Evolutionary conservation across 2,329 filamentous ascomycete species (phyloP), one percentile per base, ranked within the genome.

Genomic region (Zasmidium cellare): DNA sequence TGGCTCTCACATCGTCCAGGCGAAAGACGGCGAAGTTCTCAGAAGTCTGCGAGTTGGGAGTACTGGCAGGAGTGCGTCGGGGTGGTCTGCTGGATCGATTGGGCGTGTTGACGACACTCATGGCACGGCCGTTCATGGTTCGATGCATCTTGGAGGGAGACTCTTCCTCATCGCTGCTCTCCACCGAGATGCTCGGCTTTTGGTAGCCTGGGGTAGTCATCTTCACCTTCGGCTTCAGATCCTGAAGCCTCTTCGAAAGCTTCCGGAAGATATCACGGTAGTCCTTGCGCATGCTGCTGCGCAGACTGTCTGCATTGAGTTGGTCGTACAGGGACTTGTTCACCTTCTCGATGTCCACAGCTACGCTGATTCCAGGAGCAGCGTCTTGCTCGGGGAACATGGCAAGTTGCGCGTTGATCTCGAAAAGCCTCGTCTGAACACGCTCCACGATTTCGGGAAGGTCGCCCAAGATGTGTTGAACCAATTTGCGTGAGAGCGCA

Each of bases 331-430:
- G 78, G 0, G 77, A 69, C 0, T 77, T 74, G 0, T 83, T 80
- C 59, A 93, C 87, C 0, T 75, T 76, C 12, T 78, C 76, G 0
- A 93, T 70, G 11, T 84, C 83, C 1, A 81, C 80, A 19, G 81
- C 81, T 0, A 96, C 80, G 9, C 86, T 84, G 0, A 86, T 77
- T n/a, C 86, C 82, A 0, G 91, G 83, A 46, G 91, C 90, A 0
- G 77, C 74, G 0, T 74, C 74, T 0, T 88, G 87, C 0, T 90
- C 82, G 38, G 90, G 87, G 0, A 92, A 80, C 0, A 74, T 75
- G 0, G 70, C 62, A 0, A 96, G 78, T 56, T 88, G 76, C 0
- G 68, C 65, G 1, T 84, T 77, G 1, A 92, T 84, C 0, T 77
- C 69, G 0, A 72, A 60, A 0, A 89, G 79, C 3, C 83, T 75